Evolutionary conservation across 257 asterid species (phyloP), one percentile per base, ranked within the genome.

Genomic region (Solanum chilense): DNA sequence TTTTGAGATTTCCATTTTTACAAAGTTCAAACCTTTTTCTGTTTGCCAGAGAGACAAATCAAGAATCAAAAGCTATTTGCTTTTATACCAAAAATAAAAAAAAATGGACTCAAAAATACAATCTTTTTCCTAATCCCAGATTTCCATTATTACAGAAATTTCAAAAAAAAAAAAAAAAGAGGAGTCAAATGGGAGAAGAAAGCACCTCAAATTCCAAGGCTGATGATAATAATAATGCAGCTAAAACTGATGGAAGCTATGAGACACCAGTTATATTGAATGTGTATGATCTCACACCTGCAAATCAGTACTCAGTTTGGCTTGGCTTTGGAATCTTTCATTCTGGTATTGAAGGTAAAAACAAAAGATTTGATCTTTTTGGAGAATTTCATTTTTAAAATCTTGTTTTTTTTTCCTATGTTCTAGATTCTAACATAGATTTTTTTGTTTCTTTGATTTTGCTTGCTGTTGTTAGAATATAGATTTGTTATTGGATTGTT

Each of bases 301-400:
- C 75, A 45, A 92, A 92, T 81, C 87, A 89, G 69, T 92, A 92
- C 83, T 52, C 90, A 49, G 84, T 86, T 88, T 92, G 94, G 94
- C 69, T 92, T 75, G 94, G 94, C 70, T 77, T 90, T 86, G 94
- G 94, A 85, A 86, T 92, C 83, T 92, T 92, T 86, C 94, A 92
- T 89, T 92, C 94, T 69, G 94, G 94, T 35, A 91, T 92, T 86
- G 93, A 92, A 92, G 94, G 94, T 92, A 60, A 91, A 91, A 88
- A 45, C 56, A 62, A 68, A 12, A 44, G 73, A 69, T 1, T 69
- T 39, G 4, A 20, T 44, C 35, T 47, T 23, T 85, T 44, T 35
- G 23, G 27, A 41, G 60, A 62, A 29, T n/a, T 66, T 18, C 20
- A 9, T 39, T 14, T 39, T n/a, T 9, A 25, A 23, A n/a, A 41